Conservation (phyloP, 129 eudicot genomes). For the Flaveria trinervia region DNA sequence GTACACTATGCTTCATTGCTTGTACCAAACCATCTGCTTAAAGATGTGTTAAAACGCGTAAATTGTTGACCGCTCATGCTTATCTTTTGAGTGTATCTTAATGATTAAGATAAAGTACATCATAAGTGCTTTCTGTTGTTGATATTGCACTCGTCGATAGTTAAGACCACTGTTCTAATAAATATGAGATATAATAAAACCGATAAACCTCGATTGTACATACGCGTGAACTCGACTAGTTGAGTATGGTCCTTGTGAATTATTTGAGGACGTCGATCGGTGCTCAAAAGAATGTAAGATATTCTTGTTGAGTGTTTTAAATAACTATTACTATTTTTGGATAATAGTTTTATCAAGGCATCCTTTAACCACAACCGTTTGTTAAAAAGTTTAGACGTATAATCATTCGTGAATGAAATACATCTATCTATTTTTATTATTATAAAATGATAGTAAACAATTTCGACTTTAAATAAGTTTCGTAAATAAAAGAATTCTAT, state of each 20-base stretch:
- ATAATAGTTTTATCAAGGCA: not conserved
- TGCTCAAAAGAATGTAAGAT: not conserved
- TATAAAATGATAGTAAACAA: not conserved
- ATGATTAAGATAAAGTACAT: not conserved
- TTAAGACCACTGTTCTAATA: not conserved
- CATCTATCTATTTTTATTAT: not conserved
- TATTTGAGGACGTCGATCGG: too few species aligned
- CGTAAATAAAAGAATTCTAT: not conserved
- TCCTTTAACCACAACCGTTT: not conserved
- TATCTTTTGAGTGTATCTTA: not conserved
- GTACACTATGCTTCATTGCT: too few species aligned
- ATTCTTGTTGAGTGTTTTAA: not conserved
- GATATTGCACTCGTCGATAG: not conserved
- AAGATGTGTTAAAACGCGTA: not conserved
- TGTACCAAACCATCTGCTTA: too few species aligned
- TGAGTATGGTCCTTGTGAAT: not conserved
- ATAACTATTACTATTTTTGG: not conserved
- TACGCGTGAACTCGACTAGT: not conserved
- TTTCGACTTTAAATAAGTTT: not conserved
- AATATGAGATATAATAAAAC: too few species aligned
- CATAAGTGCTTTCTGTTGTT: too few species aligned
- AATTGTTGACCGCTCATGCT: not conserved
- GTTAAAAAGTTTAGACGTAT: not conserved
- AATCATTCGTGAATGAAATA: not conserved
- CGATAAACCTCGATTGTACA: too few species aligned